Evolutionary conservation across 306 rosid genomes (phyloP), one percentile per base, ranked within the genome.

Genomic region (Medicago arabica): DNA sequence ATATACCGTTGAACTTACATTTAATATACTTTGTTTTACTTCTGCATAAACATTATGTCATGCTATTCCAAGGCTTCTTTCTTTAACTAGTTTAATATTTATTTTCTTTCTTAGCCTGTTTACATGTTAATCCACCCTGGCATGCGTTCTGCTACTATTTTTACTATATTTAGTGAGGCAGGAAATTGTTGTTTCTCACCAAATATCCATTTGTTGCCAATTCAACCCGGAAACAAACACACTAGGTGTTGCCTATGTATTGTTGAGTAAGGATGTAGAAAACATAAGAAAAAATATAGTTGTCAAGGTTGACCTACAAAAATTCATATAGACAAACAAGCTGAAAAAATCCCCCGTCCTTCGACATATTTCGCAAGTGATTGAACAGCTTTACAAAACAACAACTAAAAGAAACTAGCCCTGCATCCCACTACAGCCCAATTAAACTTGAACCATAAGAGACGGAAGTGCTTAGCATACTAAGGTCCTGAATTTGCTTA

Each of bases 11-110:
- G 64, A 58, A 58, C 38, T 58, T 58, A 57, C 34, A 43, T 21
- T n/a, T 50, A 7, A 14, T 34, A 73, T 6, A 28, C 31, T 28
- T 28, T 28, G 31, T 28, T 28, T 28, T 28, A 28, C 31, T 28
- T 28, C 31, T 3, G 3, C 4, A 28, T 28, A 28, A 28, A 28
- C 4, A 28, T 28, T 28, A 28, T 0, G 31, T 3, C 31, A 28
- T 3, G 31, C 31, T 28, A 28, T 28, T 28, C 31, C 31, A 28
- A 28, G 4, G 31, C 31, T 28, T 28, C 1, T 28, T 28, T 28
- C 4, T 28, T 28, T 28, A 59, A 57, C 40, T 72, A 39, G 13
- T 40, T 40, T 57, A 58, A 39, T 62, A 55, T 18, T 73, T 73
- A 40, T 58, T 59, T 31, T 51, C 68, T 15, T 18, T 57, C 16